A percentile compares a stretch with the other conserved stretches of the same genome.
Evolutionary conservation across 805 yeast genomes (phyloP).

Genomic region (Clavispora fructus): DNA sequence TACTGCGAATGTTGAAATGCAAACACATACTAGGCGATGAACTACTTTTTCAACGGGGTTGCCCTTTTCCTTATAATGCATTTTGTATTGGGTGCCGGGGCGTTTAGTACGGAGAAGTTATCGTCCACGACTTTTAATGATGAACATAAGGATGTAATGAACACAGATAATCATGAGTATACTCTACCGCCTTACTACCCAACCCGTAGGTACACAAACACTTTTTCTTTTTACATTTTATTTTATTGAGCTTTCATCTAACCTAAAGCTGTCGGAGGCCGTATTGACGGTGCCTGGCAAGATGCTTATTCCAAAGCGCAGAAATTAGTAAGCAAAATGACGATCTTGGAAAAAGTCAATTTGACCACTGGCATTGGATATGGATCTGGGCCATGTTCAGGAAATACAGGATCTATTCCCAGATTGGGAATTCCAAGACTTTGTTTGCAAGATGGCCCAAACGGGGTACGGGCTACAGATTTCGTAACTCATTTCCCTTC

Average conservation of each 20-base stretch:
- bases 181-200: conserved; percentile 29
- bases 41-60: not conserved
- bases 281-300: conserved; percentile 50
- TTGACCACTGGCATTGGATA: conserved; percentile 61
- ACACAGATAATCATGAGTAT: conserved; percentile 6
- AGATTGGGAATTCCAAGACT: conserved; percentile 49
- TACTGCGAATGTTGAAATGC: not conserved
- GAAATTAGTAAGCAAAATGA: conserved; percentile 50
- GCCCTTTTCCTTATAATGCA: not conserved
- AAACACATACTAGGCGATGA: not conserved
- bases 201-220: conserved; percentile 26
- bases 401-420: conserved; percentile 56
- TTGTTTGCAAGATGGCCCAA: conserved; percentile 61
- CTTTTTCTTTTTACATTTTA: not conserved
- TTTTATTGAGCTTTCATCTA: not conserved
- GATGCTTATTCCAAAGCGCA: conserved; percentile 53
- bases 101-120: not conserved
- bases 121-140: not conserved
- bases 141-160: conserved; percentile 5
- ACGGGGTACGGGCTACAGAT: conserved; percentile 55
- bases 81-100: not conserved
- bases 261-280: conserved; percentile 37
- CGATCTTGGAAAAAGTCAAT: conserved; percentile 55
- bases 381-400: conserved; percentile 59
- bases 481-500: conserved; percentile 53